Base-by-base conservation (phyloP, 805 yeast genomes). In the Clavispora carvajalis region DNA sequence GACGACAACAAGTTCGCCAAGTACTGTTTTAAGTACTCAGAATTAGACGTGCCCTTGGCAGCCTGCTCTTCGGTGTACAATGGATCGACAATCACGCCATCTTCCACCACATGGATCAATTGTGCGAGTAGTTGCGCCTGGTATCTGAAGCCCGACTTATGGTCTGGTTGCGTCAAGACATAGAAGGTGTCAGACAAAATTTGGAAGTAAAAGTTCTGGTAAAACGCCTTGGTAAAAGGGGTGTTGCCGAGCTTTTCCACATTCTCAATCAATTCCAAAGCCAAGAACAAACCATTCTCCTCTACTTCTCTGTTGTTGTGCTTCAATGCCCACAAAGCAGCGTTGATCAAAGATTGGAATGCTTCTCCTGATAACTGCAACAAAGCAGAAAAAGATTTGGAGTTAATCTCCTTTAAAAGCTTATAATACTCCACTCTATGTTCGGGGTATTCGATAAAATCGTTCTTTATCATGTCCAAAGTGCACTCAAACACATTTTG, bases 281-380 rank as follows among this genome's bases (percentile, higher is more conserved):
- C 86, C 48, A 93, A 74, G 29, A 82, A 77, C 52, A 93, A 76
- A 21, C 99, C 99, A 40, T 82, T 82, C 48, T 84, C 90, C 63
- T 93, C 99, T 41, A 93, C 97, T 41, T 91, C 98, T 62, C 98
- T 80, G 64, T 93, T 90, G 57, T 90, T 93, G 63, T 93, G 99
- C 65, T 93, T 91, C 63, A 93, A 86, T 0, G 98, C 97, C 99
- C 99, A 93, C 56, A 93, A 72, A 34, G 95, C 90, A 2, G 98
- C 95, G 65, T 89, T 91, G 45, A 93, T 80, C 42, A 93, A 83
- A 44, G 88, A 76, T 58, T 85, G 89, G 75, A 93, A 91, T 18
- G 95, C 95, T 47, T 80, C 89, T 3, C 95, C 91, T 8, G 97
- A 95, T 48, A 93, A 75, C 61, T 88, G 85, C 45, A 88, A 71